A percentile compares a stretch with the other conserved stretches of the same genome.
phyloP scores from a whole-genome alignment of 768 basidiomycete genomes.

The Mycena albidolilacea region DNA sequence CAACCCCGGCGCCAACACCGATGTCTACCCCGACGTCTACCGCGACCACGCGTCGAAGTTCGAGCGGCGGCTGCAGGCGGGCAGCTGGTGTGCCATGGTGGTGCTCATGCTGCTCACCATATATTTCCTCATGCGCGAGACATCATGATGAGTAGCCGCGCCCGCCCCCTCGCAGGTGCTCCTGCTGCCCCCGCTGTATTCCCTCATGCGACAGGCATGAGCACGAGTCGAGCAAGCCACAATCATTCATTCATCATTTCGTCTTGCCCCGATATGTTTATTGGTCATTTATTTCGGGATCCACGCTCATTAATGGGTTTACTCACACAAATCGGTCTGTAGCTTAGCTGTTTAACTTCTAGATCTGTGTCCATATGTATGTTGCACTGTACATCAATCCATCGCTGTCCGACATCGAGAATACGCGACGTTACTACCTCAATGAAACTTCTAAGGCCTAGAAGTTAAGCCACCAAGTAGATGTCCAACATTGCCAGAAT shows the following conservation, averaged over 20 bases:
- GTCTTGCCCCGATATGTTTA: background rate
- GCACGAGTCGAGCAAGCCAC: background rate
- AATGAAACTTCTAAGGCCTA: no score
- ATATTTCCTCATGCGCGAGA: slow-evolving; percentile 36
- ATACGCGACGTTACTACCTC: background rate
- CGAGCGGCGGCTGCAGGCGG: slow-evolving; percentile 30
- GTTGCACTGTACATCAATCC: background rate
- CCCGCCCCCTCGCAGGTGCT: background rate
- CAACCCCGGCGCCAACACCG: no score
- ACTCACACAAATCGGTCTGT: no score
- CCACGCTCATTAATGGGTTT: no score
- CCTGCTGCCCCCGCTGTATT: slow-evolving; percentile 33
- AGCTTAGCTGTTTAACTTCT: background rate
- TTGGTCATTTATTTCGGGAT: background rate
- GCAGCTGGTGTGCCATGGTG: slow-evolving; percentile 37
- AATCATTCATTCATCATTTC: background rate
- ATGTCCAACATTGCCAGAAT: no score
- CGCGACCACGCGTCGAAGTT: slow-evolving; percentile 7
- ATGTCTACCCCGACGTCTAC: no score
- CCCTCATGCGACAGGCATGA: slow-evolving; percentile 31
- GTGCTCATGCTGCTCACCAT: slow-evolving; percentile 32
- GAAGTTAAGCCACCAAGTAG: no score
- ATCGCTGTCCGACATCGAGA: no score
- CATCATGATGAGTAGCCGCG: background rate
- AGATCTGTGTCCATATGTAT: background rate